Evolutionary conservation across 2,329 filamentous ascomycete species (phyloP).

Genomic region (Epichloe typhina): DNA sequence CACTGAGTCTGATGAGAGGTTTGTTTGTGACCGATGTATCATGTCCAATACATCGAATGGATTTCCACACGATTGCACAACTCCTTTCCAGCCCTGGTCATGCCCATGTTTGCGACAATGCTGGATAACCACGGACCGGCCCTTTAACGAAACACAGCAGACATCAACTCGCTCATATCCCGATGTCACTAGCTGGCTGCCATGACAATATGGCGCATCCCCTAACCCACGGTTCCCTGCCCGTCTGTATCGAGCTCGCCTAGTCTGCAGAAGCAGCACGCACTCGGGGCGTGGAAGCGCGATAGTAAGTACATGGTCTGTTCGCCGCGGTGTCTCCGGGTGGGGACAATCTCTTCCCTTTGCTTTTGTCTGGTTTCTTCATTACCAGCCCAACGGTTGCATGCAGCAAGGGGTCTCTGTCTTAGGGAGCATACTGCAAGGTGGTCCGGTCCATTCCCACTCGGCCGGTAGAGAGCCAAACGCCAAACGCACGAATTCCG

Average conservation of each 20-base stretch:
- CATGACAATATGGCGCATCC: neutral
- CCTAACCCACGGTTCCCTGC: neutral
- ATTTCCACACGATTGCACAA: constrained; percentile 5
- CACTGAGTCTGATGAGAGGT: constrained; percentile 4
- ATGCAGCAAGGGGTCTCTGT: neutral
- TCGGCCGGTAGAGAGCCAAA: constrained; percentile 3
- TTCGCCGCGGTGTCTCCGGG: constrained; percentile 4
- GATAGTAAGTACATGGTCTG: constrained; percentile 5
- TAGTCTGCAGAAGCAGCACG: neutral
- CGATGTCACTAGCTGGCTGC: neutral
- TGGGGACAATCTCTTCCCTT: neutral
- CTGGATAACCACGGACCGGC: constrained; percentile 6
- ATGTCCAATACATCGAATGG: constrained; percentile 1
- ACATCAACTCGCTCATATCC: constrained; percentile 4
- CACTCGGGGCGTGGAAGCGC: neutral
- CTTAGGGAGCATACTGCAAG: neutral
- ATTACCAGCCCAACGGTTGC: neutral
- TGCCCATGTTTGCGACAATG: constrained; percentile 7
- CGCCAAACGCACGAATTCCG: neutral
- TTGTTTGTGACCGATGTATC: constrained; percentile 5
- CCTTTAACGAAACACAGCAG: constrained; percentile 7
- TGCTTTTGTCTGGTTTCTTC: neutral
- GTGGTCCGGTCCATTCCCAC: neutral
- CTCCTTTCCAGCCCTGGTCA: constrained; percentile 2
- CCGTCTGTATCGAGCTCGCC: constrained; percentile 1